A percentile compares a stretch with the other conserved stretches of the same genome.
Conservation (phyloP, 495 filamentous ascomycete species). For the Aspergillus cavernicola region DNA sequence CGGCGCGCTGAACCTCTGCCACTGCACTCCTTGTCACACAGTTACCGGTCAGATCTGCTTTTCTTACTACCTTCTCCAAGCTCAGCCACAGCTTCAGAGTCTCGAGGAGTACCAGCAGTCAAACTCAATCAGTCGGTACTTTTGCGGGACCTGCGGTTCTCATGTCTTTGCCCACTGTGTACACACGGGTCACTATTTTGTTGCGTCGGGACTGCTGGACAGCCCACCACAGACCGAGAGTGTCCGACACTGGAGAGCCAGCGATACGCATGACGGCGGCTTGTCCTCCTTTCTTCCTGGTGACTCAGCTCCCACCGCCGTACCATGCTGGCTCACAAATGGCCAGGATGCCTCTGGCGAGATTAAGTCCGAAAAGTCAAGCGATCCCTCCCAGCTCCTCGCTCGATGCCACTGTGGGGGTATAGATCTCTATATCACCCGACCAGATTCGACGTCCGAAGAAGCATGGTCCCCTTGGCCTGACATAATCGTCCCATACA, state of each 20-base stretch:
- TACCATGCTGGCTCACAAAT: conserved; percentile 20
- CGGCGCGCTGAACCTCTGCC: conserved; percentile 51
- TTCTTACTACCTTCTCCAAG: conserved; percentile 46
- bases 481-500: conserved; percentile 50
- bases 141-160: conserved; percentile 66
- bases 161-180: conserved; percentile 49
- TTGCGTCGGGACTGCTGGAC: conserved; percentile 40
- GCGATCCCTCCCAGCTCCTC: conserved; percentile 21
- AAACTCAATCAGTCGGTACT: conserved; percentile 51
- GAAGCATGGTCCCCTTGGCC: conserved; percentile 46
- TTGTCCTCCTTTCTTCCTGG: conserved; percentile 46
- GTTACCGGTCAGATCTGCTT: conserved; percentile 55
- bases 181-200: conserved; percentile 34
- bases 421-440: conserved; percentile 41
- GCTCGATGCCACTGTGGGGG: conserved; percentile 43
- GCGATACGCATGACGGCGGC: conserved; percentile 56
- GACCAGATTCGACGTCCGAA: conserved; percentile 37
- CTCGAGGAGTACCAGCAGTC: conserved; percentile 49
- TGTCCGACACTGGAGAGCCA: conserved; percentile 43
- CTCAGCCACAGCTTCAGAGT: conserved; percentile 27
- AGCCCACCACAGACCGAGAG: conserved; percentile 33
- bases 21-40: conserved; percentile 61
- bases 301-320: conserved; percentile 6
- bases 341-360: conserved; percentile 9
- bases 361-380: not conserved